Percentiles rank a stretch among this genome's conserved stretches.
Conservation (phyloP, 306 rosid genomes). For the Vigna hirtella region DNA sequence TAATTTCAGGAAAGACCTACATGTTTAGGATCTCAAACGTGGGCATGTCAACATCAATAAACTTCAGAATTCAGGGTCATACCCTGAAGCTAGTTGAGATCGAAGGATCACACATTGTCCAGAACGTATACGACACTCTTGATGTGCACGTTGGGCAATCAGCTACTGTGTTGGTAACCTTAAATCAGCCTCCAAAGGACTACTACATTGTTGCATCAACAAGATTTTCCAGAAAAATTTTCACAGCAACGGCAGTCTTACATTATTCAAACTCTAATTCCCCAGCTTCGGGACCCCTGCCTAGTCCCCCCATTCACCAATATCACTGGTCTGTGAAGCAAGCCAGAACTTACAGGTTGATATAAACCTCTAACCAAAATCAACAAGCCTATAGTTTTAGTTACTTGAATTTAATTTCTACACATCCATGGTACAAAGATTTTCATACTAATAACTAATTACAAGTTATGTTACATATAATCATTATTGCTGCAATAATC, state of each 20-base stretch:
- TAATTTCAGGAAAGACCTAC: conserved; percentile 83
- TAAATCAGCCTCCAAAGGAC: conserved; percentile 81
- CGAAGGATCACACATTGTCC: conserved; percentile 92
- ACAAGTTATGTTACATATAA: neutral
- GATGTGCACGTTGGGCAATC: conserved; percentile 98
- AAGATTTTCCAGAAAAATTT: conserved; percentile 65
- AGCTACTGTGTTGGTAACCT: conserved; percentile 71
- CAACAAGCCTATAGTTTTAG: neutral
- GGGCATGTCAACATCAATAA: conserved; percentile 84
- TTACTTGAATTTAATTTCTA: neutral
- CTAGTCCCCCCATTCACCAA: conserved; percentile 67
- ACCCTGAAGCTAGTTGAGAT: conserved; percentile 78
- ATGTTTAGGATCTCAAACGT: conserved; percentile 91
- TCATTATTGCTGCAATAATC: neutral
- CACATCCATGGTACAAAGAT: neutral
- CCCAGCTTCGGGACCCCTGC: conserved; percentile 78
- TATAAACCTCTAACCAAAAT: neutral
- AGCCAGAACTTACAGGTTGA: conserved; percentile 88
- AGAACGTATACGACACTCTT: conserved; percentile 82
- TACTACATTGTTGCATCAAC: conserved; percentile 90
- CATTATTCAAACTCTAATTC: conserved; percentile 88
- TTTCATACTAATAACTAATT: neutral
- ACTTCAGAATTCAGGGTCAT: conserved; percentile 91
- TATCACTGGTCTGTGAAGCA: conserved; percentile 87
- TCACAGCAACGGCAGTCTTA: conserved; percentile 68